Base-by-base conservation (phyloP, 2,329 filamentous ascomycete species). In the Claviceps sp. region DNA sequence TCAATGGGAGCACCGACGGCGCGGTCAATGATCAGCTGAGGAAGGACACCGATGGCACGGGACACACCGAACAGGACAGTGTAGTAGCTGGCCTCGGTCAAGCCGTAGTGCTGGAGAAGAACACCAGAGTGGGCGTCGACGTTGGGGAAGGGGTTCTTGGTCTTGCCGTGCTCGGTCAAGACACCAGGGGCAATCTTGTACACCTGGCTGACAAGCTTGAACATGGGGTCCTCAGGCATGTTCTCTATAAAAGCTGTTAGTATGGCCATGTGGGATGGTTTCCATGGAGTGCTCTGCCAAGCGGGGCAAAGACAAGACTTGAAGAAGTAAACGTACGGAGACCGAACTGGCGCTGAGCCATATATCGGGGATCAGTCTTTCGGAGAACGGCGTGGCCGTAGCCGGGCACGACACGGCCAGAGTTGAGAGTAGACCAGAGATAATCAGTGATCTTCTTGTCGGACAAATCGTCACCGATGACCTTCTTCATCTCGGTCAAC, bases 131-230 rank as follows among this genome's bases (percentile, higher is more conserved):
- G 93, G 67, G 91, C 90, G 68, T 97, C 91, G 67, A 97, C 90
- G 78, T 97, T 97, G 73, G 93, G 93, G 82, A 81, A 97, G 61
- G 91, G 91, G 87, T 97, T 96, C 87, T 97, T 97, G 80, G 91
- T 97, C 88, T 98, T 98, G 77, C 93, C 93, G 79, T 98, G 93
- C 84, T 98, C 89, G 61, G 93, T 98, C 70, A 98, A 80, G 65
- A 98, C 93, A 66, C 85, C 87, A 59, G 93, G 93, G 59, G 93
- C 93, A 65, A 98, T 97, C 88, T 98, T 98, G 87, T 97, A 98
- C 64, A 98, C 93, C 79, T 98, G 93, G 81, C 87, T 94, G 76
- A 98, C 93, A 62, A 98, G 87, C 83, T 98, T 89, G 88, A 96
- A 98, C 90, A 98, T 94, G 65, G 91, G 90, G 81, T 97, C 93